These are phyloP conservation scores for Suillus decipiens DNA, from an alignment of 768 basidiomycete genomes.

Conservation along the genomic window DNA sequence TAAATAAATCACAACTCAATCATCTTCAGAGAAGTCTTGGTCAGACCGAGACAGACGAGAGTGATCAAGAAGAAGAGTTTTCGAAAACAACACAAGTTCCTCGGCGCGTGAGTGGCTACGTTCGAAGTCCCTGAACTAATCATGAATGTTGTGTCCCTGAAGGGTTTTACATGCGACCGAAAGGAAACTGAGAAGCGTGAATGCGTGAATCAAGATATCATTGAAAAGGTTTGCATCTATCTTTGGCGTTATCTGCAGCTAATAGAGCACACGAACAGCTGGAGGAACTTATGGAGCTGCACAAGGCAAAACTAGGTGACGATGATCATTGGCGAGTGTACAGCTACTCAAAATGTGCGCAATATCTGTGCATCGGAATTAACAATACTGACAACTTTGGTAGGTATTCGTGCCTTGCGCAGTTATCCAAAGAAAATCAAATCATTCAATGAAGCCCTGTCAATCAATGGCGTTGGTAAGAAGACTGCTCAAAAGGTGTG, in stretches of 20 bases:
- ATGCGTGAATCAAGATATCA: conserved; percentile 70
- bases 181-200: conserved; percentile 36
- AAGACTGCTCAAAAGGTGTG: conserved; percentile 76
- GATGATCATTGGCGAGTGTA: conserved; percentile 71
- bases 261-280: conserved; percentile 44
- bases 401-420: conserved; percentile 62
- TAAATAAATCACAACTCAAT: conserved; percentile 21
- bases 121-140: background rate
- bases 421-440: conserved; percentile 59
- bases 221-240: conserved; percentile 59
- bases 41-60: conserved; percentile 38
- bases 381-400: conserved; percentile 14
- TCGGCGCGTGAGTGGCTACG: background rate
- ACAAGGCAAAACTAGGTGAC: conserved; percentile 57
- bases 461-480: conserved; percentile 63
- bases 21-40: conserved; percentile 38
- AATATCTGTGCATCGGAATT: no score
- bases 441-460: conserved; percentile 57
- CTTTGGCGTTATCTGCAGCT: conserved; percentile 3
- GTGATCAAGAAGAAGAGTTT: conserved; percentile 23
- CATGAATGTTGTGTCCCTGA: background rate
- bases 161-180: conserved; percentile 73
- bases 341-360: conserved; percentile 65
- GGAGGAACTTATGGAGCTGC: conserved; percentile 62
- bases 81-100: conserved; percentile 14